A percentile compares a stretch with the other conserved stretches of the same genome.
These are phyloP conservation scores for Epichloe glyceriae DNA, from an alignment of 2,329 filamentous ascomycete genomes.

Conservation along the genomic window DNA sequence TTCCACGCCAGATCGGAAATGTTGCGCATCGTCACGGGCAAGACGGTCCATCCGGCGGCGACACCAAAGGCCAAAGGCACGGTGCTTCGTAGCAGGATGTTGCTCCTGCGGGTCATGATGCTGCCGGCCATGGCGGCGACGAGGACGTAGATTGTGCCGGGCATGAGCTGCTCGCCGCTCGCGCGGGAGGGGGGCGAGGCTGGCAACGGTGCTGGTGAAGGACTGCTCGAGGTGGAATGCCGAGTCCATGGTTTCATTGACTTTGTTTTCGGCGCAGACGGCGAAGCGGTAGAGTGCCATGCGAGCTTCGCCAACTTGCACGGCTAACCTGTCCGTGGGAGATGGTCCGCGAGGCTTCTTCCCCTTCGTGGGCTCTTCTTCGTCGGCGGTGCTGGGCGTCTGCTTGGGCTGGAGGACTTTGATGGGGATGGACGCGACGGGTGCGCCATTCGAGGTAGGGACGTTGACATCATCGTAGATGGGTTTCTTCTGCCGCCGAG, in stretches of 20 bases:
- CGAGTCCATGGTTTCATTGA: conserved; percentile 71
- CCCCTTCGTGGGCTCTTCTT: conserved; percentile 18
- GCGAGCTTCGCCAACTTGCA: conserved; percentile 66
- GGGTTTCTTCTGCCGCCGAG: conserved; percentile 40
- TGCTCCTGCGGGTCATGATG: conserved; percentile 81
- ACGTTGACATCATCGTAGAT: conserved; percentile 66
- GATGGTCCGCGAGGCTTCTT: conserved; percentile 41
- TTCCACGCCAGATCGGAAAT: conserved; percentile 76
- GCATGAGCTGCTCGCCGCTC: conserved; percentile 78
- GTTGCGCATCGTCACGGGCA: conserved; percentile 86
- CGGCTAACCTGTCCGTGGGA: conserved; percentile 79
- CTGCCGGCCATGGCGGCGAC: conserved; percentile 91
- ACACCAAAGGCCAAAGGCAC: conserved; percentile 71
- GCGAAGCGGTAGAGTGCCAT: conserved; percentile 69
- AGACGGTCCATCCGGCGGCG: conserved; percentile 67
- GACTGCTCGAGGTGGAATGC: conserved; percentile 77
- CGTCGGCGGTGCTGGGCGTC: conserved; percentile 15
- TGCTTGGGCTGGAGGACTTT: conserved; percentile 11
- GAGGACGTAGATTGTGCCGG: conserved; percentile 81
- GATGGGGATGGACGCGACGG: conserved; percentile 16
- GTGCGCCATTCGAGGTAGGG: conserved; percentile 17
- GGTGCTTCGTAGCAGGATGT: conserved; percentile 64
- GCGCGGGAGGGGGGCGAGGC: conserved; percentile 77
- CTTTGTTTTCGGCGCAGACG: conserved; percentile 60
- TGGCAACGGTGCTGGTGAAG: conserved; percentile 81